Evolutionary conservation across 2,329 filamentous ascomycete species (phyloP), one percentile per base, ranked within the genome.

Genomic region (Phaeoacremonium minimum): DNA sequence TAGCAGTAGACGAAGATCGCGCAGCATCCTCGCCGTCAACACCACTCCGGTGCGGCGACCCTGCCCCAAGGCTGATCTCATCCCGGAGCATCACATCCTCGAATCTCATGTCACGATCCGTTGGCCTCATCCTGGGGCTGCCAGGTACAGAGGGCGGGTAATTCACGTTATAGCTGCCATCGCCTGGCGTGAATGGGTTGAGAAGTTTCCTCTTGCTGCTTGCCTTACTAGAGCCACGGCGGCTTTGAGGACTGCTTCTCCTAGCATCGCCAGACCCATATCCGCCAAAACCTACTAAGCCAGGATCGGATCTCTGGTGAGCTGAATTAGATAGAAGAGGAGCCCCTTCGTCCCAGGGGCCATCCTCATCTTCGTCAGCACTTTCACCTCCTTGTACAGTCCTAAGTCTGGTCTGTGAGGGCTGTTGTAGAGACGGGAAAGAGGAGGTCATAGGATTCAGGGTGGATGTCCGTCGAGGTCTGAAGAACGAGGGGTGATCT

Each of bases 81-180:
- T 84, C 79, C 7, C 81, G 70, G 37, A 87, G 75, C 75, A 89
- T 82, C 45, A 83, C 70, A 61, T 84, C 80, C n/a, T 76, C 76
- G 48, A 82, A 80, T 43, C 66, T 75, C 58, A 83, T 67, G 22
- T 76, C 70, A 38, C 66, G 66, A 39, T 73, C 67, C 0, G 57
- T 47, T 0, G 71, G 58, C 2, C 72, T 71, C 39, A 80, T 61
- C 2, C 59, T 58, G 3, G 81, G 81, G 7, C 77, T 79, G 1
- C 74, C 76, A 3, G 81, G 81, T 31, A 85, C 68, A 0, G 82
- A 85, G 1, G 81, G 82, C 4, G 81, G 81, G 43, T 84, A 80
- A 48, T 85, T 85, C 42, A 85, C 61, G 60, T 83, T 77, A 49
- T 79, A 80, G 38, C 61, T 61, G 18, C 78, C 73, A 43, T 56